A percentile compares a stretch with the other conserved stretches of the same genome.
phyloP scores from a whole-genome alignment of 1,284 basidiomycete genomes.

The Boletellus sp. region DNA sequence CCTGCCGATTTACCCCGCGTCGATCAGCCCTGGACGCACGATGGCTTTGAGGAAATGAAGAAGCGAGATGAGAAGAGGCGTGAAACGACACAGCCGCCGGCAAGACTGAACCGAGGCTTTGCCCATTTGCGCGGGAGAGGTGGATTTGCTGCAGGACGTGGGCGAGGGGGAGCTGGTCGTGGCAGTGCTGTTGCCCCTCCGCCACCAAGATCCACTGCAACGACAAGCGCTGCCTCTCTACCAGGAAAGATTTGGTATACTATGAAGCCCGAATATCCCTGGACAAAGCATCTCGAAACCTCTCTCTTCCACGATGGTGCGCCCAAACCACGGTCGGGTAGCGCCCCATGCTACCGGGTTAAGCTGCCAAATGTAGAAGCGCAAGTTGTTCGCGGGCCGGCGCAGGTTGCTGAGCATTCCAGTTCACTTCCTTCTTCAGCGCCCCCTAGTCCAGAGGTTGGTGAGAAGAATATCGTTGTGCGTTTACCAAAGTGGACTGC shows the following conservation, averaged over 20 bases:
- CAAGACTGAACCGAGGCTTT: conserved; percentile 30
- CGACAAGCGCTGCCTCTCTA: conserved; percentile 28
- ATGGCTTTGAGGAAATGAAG: conserved; percentile 82
- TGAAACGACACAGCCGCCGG: conserved; percentile 29
- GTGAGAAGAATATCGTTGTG: conserved; percentile 49
- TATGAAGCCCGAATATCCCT: conserved; percentile 72
- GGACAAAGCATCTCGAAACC: conserved; percentile 75
- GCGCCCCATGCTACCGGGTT: conserved; percentile 52
- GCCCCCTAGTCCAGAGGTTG: conserved; percentile 35
- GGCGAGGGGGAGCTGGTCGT: conserved; percentile 43
- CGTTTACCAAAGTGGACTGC: conserved; percentile 46
- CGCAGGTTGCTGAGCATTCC: conserved; percentile 9
- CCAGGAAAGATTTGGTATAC: conserved; percentile 60
- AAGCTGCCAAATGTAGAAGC: conserved; percentile 50
- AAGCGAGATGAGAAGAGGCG: conserved; percentile 60
- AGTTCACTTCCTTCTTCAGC: conserved; percentile 20
- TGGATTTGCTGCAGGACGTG: conserved; percentile 35
- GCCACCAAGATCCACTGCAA: conserved; percentile 13
- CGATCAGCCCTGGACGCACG: conserved; percentile 73
- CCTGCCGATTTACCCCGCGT: conserved; percentile 48
- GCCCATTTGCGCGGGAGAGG: conserved; percentile 39
- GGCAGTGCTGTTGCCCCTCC: conserved; percentile 40
- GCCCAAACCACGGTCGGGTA: conserved; percentile 53
- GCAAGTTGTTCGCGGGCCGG: conserved; percentile 28
- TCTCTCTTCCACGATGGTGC: conserved; percentile 63